Base-by-base conservation (phyloP, 1,284 basidiomycete genomes). In the Rugiboletus extremiorientalis region DNA sequence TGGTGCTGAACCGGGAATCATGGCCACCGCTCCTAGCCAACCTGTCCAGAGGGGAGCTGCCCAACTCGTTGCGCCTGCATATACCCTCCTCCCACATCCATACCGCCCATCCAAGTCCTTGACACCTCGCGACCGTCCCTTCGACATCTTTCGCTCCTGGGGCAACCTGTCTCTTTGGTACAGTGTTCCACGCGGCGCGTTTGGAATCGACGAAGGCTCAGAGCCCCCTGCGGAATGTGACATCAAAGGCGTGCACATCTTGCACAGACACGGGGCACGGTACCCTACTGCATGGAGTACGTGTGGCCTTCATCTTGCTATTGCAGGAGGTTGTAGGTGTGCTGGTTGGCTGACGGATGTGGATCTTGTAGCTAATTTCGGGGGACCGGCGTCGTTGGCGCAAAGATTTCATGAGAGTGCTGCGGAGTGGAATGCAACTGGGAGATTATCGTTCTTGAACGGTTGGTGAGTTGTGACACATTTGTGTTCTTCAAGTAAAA, bases 141-240 rank as follows among this genome's bases (percentile, higher is more conserved):
- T 87, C 61, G 82, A 88, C 68, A 67, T 94, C 38, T 84, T 92
- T 72, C 84, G 81, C 65, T 80, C 83, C 47, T 92, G 92, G 90
- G 92, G 92, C 0, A 93, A 93, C 67, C 72, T 94, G 40, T 86
- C 89, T 1, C 92, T 92, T 11, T 93, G 91, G 89, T 92, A 88
- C 71, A 91, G 87, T 56, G 85, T 92, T 44, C 77, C 77, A n/a
- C 77, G 76, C 31, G 82, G 78, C 14, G 76, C 81, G 4, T 94
- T 92, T 72, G 92, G 92, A 3, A 64, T 93, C 11, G 79, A 89
- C 64, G 86, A 91, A 0, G 79, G 82, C 14, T 86, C 90, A 1
- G 81, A 84, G 41, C 75, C 85, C 2, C 92, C 92, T 9, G 79
- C 86, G 31, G 80, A 78, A 6, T 94, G 92, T 70, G 73, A 76